phyloP scores from a whole-genome alignment of 129 eudicot genomes.

The Centella asiatica region DNA sequence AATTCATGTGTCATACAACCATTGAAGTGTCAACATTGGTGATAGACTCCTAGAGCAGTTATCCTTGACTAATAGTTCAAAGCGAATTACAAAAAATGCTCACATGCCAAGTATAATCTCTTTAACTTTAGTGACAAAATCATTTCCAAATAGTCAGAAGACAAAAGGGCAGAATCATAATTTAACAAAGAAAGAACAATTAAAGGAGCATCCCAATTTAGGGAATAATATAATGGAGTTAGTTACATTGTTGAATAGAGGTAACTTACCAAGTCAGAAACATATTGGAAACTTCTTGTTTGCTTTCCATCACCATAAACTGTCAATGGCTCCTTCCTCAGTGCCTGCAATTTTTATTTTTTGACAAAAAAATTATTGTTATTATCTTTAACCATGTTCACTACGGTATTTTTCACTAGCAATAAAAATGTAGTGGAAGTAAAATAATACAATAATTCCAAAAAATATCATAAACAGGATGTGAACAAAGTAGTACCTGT shows the following conservation, averaged over 20 bases:
- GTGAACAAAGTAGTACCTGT: too few species aligned
- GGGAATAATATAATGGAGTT: not conserved
- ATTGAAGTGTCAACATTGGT: too few species aligned
- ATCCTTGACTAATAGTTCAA: not conserved
- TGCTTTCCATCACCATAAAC: constrained; percentile 96
- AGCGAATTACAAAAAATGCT: too few species aligned
- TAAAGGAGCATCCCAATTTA: not conserved
- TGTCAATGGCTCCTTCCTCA: constrained; percentile 88
- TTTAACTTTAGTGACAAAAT: not conserved
- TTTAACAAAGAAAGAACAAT: not conserved
- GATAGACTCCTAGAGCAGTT: too few species aligned
- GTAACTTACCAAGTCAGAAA: constrained; percentile 73
- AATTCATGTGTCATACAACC: too few species aligned
- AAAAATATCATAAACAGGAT: too few species aligned
- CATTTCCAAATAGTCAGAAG: not conserved
- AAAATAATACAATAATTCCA: too few species aligned
- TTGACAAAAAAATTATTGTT: too few species aligned
- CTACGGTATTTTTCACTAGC: too few species aligned
- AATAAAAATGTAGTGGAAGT: too few species aligned
- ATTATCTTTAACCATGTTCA: too few species aligned
- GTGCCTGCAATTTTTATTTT: constrained; percentile 57
- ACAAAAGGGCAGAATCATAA: not conserved
- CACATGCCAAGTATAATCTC: too few species aligned
- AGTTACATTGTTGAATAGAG: not conserved
- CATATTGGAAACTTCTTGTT: constrained; percentile 91